Conservation (phyloP, 345 rosid genomes). For the Turritis glabra region DNA sequence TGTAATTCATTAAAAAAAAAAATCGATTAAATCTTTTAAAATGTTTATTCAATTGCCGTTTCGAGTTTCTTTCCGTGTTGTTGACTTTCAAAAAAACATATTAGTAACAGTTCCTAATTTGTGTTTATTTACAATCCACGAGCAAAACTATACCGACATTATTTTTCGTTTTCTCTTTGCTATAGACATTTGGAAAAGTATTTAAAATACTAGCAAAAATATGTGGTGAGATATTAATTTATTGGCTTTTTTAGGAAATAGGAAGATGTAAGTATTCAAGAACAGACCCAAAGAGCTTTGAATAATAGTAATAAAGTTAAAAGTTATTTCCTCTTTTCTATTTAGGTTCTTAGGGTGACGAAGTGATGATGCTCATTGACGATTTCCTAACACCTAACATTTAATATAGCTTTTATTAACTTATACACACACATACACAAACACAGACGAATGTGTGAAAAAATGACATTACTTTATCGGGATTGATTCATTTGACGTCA, state of each 20-base stretch:
- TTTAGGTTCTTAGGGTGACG: slow-evolving; percentile 28
- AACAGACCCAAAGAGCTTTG: slow-evolving; percentile 30
- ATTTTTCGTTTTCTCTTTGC: not conserved
- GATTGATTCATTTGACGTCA: slow-evolving; percentile 23
- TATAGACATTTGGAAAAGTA: not conserved
- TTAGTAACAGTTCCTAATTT: slow-evolving; percentile 12
- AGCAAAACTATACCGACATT: slow-evolving; percentile 23
- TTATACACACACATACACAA: slow-evolving; percentile 13
- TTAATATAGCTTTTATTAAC: slow-evolving; percentile 25
- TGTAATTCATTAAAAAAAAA: not conserved
- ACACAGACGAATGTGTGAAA: slow-evolving; percentile 1
- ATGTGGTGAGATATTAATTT: slow-evolving; percentile 20
- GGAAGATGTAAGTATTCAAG: slow-evolving; percentile 36
- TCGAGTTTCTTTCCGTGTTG: slow-evolving; percentile 7
- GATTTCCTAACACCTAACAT: slow-evolving; percentile 29
- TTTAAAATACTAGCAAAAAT: not conserved
- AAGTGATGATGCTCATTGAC: slow-evolving; percentile 36
- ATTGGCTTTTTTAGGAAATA: slow-evolving; percentile 30
- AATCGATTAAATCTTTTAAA: not conserved
- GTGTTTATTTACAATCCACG: slow-evolving; percentile 10
- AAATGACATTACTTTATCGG: slow-evolving; percentile 30
- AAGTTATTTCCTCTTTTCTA: no score
- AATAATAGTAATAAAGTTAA: slow-evolving; percentile 1
- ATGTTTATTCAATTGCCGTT: slow-evolving; percentile 10
- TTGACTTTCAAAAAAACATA: slow-evolving; percentile 12